Conservation (phyloP, 1,284 basidiomycete genomes). For the Ustilago curta region DNA sequence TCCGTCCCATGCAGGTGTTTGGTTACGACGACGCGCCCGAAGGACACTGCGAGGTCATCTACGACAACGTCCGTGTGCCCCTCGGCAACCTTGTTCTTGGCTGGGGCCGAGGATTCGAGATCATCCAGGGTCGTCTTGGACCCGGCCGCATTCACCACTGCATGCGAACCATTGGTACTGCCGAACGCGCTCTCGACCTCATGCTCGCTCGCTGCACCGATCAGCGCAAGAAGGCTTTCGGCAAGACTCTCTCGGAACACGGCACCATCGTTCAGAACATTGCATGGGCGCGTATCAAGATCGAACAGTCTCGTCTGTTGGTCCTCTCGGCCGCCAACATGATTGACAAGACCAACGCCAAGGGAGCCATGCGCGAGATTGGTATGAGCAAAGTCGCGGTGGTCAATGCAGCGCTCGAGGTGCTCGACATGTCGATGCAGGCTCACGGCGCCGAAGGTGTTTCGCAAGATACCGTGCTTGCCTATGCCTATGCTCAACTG, state of each 20-base stretch:
- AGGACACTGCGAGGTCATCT: conserved; percentile 93
- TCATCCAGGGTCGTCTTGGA: conserved; percentile 96
- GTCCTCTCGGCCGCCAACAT: conserved; percentile 93
- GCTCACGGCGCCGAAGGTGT: conserved; percentile 90
- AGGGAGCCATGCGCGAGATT: conserved; percentile 96
- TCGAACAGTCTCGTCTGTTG: conserved; percentile 85
- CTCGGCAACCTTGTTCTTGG: conserved; percentile 85
- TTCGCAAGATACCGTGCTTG: conserved; percentile 87
- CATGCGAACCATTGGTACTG: conserved; percentile 94
- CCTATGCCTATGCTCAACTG: conserved; percentile 81
- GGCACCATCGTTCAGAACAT: conserved; percentile 93
- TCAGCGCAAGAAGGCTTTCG: conserved; percentile 89
- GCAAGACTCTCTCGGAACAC: conserved; percentile 89
- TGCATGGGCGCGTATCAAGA: conserved; percentile 90
- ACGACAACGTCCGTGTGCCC: conserved; percentile 92
- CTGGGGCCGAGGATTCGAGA: conserved; percentile 95
- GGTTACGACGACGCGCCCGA: conserved; percentile 70
- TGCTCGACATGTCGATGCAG: conserved; percentile 95
- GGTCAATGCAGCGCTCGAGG: conserved; percentile 84
- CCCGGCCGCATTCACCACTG: conserved; percentile 93
- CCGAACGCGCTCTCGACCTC: conserved; percentile 84
- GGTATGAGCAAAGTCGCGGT: conserved; percentile 92
- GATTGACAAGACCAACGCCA: conserved; percentile 90
- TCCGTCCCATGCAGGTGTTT: conserved; percentile 87
- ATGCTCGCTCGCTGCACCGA: conserved; percentile 94